Percentiles rank a stretch among this genome's conserved stretches.
Evolutionary conservation across 306 rosid genomes (phyloP).

Genomic region (Crataegus laevigata): DNA sequence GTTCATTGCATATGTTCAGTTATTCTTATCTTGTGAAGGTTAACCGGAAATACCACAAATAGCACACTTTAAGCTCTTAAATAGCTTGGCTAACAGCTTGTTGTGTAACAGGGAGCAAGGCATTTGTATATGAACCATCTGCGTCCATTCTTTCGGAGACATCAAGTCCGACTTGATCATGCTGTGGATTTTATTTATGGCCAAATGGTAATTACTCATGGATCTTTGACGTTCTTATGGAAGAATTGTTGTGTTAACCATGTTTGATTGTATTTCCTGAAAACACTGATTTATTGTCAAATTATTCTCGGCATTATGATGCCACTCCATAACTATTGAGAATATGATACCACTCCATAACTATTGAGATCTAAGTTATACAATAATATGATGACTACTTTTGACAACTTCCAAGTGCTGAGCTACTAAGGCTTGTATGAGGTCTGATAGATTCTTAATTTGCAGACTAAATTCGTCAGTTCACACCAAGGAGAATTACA

Average conservation of each 20-base stretch:
- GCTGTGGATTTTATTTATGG: conserved; percentile 24
- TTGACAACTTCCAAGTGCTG: background rate
- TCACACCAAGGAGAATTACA: conserved; percentile 36
- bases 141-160: conserved; percentile 48
- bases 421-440: background rate
- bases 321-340: background rate
- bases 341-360: background rate
- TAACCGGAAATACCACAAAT: background rate
- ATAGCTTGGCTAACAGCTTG: conserved; percentile 7
- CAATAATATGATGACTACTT: background rate
- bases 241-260: background rate
- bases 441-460: background rate
- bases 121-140: conserved; percentile 35
- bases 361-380: background rate
- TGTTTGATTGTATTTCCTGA: background rate
- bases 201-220: conserved; percentile 30
- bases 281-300: background rate
- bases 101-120: conserved; percentile 40
- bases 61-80: background rate
- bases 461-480: conserved; percentile 40
- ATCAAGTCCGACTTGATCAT: conserved; percentile 45
- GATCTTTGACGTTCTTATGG: background rate
- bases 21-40: background rate
- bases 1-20: background rate
- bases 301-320: background rate